Evolutionary conservation across 2,329 filamentous ascomycete genomes (phyloP).

Genomic region (Phyllosticta citribraziliensis): DNA sequence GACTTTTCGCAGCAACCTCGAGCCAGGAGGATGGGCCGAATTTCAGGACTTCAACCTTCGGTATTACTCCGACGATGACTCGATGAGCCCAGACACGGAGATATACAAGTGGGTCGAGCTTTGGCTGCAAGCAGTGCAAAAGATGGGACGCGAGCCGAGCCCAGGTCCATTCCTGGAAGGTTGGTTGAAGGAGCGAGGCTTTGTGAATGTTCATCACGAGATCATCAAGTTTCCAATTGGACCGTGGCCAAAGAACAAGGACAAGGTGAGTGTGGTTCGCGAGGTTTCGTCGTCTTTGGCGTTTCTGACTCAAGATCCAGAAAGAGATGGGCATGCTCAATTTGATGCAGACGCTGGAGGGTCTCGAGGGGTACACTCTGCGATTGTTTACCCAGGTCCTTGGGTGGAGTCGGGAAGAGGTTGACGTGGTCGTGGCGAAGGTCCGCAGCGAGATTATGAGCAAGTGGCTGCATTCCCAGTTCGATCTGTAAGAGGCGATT

Average conservation of each 20-base stretch:
- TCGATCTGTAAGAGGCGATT: neutral
- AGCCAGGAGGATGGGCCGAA: conserved; percentile 41
- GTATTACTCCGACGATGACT: conserved; percentile 29
- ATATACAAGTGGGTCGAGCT: conserved; percentile 11
- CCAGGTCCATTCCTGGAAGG: conserved; percentile 25
- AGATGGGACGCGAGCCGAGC: conserved; percentile 5
- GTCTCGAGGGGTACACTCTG: conserved; percentile 33
- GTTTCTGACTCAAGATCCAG: neutral
- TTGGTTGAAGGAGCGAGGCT: conserved; percentile 32
- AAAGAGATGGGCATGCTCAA: conserved; percentile 19
- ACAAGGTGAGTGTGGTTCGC: conserved; percentile 11
- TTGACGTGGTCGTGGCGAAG: conserved; percentile 27
- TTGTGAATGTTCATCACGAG: conserved; percentile 32
- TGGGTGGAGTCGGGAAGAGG: conserved; percentile 33
- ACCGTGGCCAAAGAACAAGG: conserved; percentile 16
- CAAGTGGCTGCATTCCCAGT: neutral
- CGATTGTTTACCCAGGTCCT: conserved; percentile 32
- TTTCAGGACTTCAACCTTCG: conserved; percentile 37
- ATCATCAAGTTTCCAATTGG: conserved; percentile 21
- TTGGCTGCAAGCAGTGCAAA: neutral
- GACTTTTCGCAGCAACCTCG: conserved; percentile 17
- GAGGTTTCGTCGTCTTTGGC: neutral
- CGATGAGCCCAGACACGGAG: conserved; percentile 15
- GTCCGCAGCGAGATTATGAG: conserved; percentile 17
- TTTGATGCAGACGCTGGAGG: conserved; percentile 30